Evolutionary conservation across 306 rosid species (phyloP).

Genomic region (Cucumis hystrix): DNA sequence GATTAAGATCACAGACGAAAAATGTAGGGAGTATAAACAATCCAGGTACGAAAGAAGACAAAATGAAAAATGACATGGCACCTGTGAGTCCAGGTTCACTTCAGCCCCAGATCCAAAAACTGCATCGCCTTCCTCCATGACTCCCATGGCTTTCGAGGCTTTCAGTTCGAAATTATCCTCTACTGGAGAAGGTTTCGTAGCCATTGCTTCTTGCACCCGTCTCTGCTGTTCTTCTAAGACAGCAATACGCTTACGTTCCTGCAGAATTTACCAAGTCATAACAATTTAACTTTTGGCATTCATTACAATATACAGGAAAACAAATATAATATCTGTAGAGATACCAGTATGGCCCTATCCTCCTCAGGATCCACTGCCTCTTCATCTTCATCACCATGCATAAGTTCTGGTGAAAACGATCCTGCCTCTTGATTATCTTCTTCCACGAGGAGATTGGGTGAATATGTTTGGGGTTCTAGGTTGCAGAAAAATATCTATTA

Average conservation of each 20-base stretch:
- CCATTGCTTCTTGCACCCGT: slow-evolving; percentile 65
- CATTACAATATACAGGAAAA: not conserved
- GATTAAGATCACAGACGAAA: not conserved
- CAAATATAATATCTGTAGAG: not conserved
- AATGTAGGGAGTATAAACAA: not conserved
- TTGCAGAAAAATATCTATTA: not conserved
- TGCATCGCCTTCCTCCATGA: slow-evolving; percentile 96
- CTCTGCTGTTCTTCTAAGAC: slow-evolving; percentile 74
- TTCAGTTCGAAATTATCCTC: slow-evolving; percentile 83
- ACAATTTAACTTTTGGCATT: not conserved
- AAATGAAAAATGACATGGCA: slow-evolving; percentile 3
- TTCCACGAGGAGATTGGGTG: slow-evolving; percentile 57
- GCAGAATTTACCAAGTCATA: slow-evolving; percentile 6
- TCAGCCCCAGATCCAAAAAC: slow-evolving; percentile 82
- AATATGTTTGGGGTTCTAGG: slow-evolving; percentile 41
- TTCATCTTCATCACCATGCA: slow-evolving; percentile 76
- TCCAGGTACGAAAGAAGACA: not conserved
- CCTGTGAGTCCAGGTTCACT: slow-evolving; percentile 95
- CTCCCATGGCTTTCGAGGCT: slow-evolving; percentile 88
- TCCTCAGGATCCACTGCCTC: slow-evolving; percentile 90
- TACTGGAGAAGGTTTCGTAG: slow-evolving; percentile 62
- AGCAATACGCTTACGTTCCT: slow-evolving; percentile 69
- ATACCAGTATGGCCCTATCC: slow-evolving; percentile 71
- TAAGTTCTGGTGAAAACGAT: slow-evolving; percentile 75
- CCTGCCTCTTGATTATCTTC: slow-evolving; percentile 47